Evolutionary conservation across 495 filamentous ascomycete species (phyloP).

Genomic region (Aspergillus carlsbadensis): DNA sequence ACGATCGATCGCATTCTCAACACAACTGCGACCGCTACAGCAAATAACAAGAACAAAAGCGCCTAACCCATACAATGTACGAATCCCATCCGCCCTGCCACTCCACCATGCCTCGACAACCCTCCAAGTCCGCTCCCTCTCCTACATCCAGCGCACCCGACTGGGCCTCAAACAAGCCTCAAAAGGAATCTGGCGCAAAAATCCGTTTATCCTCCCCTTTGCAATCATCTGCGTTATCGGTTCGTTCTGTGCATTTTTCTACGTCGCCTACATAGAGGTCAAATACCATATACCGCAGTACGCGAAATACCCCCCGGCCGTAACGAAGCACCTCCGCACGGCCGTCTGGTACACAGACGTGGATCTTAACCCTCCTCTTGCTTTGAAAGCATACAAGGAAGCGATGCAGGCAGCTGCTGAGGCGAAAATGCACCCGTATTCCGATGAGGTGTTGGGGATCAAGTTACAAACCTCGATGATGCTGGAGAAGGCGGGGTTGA

Average conservation of each 20-base stretch:
- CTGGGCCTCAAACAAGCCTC: slow-evolving; percentile 37
- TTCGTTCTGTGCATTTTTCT: slow-evolving; percentile 31
- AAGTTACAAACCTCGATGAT: slow-evolving; percentile 77
- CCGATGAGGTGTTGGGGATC: slow-evolving; percentile 85
- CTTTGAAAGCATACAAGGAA: slow-evolving; percentile 76
- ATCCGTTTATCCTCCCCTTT: slow-evolving; percentile 43
- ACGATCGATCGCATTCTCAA: slow-evolving; percentile 8
- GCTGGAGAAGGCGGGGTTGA: slow-evolving; percentile 70
- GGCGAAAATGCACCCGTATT: slow-evolving; percentile 77
- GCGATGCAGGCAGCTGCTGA: slow-evolving; percentile 71
- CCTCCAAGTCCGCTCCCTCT: slow-evolving; percentile 11
- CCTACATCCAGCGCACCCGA: slow-evolving; percentile 21
- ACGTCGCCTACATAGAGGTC: slow-evolving; percentile 61
- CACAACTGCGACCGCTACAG: slow-evolving; percentile 2
- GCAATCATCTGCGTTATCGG: slow-evolving; percentile 52
- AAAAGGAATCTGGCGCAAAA: slow-evolving; percentile 48
- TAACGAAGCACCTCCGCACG: slow-evolving; percentile 77
- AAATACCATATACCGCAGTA: slow-evolving; percentile 63
- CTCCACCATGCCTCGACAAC: background rate
- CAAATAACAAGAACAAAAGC: background rate
- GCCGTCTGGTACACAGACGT: slow-evolving; percentile 85
- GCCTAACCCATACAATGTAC: background rate
- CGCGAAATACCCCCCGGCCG: slow-evolving; percentile 74
- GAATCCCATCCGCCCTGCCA: background rate
- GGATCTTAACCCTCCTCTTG: slow-evolving; percentile 64